Evolutionary conservation across 2,329 filamentous ascomycete species (phyloP).

Genomic region (Scedosporium dehoogii): DNA sequence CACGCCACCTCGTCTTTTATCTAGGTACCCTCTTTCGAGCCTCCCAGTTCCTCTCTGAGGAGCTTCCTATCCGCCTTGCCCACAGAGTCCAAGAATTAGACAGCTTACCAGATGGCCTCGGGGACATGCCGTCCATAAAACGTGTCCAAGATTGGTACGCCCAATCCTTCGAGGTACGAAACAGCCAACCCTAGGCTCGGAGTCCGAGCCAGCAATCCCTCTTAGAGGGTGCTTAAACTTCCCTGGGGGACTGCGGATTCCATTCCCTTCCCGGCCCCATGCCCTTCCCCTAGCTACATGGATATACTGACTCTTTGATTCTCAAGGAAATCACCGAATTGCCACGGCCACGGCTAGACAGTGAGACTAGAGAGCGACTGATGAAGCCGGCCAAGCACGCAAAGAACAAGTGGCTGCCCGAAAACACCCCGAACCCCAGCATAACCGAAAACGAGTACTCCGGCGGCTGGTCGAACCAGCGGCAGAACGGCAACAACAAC

Average conservation of each 20-base stretch:
- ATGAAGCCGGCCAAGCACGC: constrained; percentile 54
- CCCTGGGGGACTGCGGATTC: too few relatives aligned
- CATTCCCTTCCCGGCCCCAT: constrained; percentile 3
- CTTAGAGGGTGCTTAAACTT: too few relatives aligned
- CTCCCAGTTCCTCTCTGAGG: constrained; percentile 96
- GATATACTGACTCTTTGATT: constrained; percentile 6
- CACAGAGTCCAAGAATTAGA: constrained; percentile 93
- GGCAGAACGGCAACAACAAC: constrained; percentile 30
- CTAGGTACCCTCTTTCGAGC: constrained; percentile 90
- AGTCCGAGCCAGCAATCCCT: too few relatives aligned
- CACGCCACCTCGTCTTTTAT: background rate
- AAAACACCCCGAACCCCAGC: constrained; percentile 84
- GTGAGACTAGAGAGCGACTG: constrained; percentile 63
- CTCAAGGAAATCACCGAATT: constrained; percentile 81
- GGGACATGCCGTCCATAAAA: constrained; percentile 94
- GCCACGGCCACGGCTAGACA: constrained; percentile 66
- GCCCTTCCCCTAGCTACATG: too few relatives aligned
- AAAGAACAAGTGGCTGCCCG: constrained; percentile 59
- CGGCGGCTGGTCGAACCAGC: constrained; percentile 36
- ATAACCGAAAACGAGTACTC: constrained; percentile 74
- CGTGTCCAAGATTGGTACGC: constrained; percentile 98
- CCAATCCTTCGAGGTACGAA: constrained; percentile 87
- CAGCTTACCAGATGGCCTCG: constrained; percentile 87
- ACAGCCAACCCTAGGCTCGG: background rate
- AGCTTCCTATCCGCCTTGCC: constrained; percentile 90